phyloP scores from a whole-genome alignment of 768 basidiomycete species.

The Rhodotorula sphaerocarpa region DNA sequence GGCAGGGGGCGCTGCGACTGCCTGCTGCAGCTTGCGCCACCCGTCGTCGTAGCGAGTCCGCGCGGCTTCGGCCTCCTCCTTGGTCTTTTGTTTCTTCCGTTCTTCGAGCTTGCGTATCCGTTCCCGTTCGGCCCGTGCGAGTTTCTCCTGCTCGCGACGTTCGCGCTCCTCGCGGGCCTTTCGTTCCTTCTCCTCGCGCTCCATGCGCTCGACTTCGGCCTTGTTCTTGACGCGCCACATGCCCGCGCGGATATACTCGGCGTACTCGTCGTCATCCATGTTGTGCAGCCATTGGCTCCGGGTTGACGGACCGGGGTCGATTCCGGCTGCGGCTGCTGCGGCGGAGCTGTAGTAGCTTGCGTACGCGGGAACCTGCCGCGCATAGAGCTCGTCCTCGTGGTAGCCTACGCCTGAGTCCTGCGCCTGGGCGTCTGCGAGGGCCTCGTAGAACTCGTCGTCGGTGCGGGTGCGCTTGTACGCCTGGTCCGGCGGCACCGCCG shows the following conservation, averaged over 20 bases:
- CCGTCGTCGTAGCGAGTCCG: slow-evolving; percentile 20
- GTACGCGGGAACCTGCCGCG: slow-evolving; percentile 5
- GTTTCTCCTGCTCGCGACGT: slow-evolving; percentile 7
- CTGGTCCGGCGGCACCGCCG: slow-evolving; percentile 13
- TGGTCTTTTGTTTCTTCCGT: slow-evolving; percentile 1
- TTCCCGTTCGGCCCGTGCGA: slow-evolving; percentile 7
- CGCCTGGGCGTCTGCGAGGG: slow-evolving; percentile 21
- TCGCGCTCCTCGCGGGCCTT: slow-evolving; percentile 14
- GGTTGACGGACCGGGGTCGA: not conserved
- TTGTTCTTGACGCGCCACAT: slow-evolving; percentile 35
- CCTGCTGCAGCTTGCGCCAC: slow-evolving; percentile 16
- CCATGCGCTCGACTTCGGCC: slow-evolving; percentile 32
- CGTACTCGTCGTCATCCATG: slow-evolving; percentile 40
- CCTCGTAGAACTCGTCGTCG: slow-evolving; percentile 24
- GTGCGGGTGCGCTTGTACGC: slow-evolving; percentile 18
- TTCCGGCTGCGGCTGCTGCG: slow-evolving; percentile 12
- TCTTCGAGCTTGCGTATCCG: slow-evolving; percentile 15
- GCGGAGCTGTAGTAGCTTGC: slow-evolving; percentile 24
- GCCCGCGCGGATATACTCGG: slow-evolving; percentile 36
- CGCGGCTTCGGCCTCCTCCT: slow-evolving; percentile 17
- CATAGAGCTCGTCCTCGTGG: slow-evolving; percentile 15
- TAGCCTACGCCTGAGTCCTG: slow-evolving; percentile 17
- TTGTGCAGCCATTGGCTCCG: not conserved
- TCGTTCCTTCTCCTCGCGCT: slow-evolving; percentile 2
- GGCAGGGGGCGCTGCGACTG: not conserved